Evolutionary conservation across 768 basidiomycete species (phyloP).

Genomic region (Lactarius evosmus): DNA sequence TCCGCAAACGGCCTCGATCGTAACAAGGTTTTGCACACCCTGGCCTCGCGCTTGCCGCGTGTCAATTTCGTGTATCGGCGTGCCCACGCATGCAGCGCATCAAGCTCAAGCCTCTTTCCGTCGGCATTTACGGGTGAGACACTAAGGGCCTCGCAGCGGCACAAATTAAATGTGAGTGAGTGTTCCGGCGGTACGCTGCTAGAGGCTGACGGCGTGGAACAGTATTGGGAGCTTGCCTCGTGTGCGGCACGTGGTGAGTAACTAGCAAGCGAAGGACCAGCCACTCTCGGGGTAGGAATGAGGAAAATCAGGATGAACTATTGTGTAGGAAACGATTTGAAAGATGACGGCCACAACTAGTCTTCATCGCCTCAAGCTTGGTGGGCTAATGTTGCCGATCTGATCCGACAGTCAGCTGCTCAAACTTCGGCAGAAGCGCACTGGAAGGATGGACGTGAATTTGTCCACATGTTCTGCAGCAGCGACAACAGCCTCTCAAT

Average conservation of each 20-base stretch:
- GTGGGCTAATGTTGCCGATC: no score
- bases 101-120: slow-evolving; percentile 38
- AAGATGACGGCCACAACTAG: no score
- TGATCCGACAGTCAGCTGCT: no score
- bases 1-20: slow-evolving; percentile 57
- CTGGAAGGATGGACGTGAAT: no score
- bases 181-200: slow-evolving; percentile 76
- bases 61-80: slow-evolving; percentile 76
- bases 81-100: slow-evolving; percentile 60
- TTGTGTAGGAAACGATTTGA: no score
- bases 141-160: slow-evolving; percentile 62
- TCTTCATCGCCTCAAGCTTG: no score
- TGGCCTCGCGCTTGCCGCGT: slow-evolving; percentile 84
- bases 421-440: no score
- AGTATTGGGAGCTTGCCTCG: slow-evolving; percentile 84
- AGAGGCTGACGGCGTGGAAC: slow-evolving; percentile 85
- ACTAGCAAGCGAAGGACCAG: no score
- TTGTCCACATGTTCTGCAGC: no score
- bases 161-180: slow-evolving; percentile 79
- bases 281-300: no score
- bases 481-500: no score
- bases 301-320: no score
- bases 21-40: slow-evolving; percentile 86
- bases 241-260: slow-evolving; percentile 59
- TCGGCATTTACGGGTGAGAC: slow-evolving; percentile 53